Evolutionary conservation across 441 rosid species (phyloP), one percentile per base, ranked within the genome.

Genomic region (Brassica hybrid): DNA sequence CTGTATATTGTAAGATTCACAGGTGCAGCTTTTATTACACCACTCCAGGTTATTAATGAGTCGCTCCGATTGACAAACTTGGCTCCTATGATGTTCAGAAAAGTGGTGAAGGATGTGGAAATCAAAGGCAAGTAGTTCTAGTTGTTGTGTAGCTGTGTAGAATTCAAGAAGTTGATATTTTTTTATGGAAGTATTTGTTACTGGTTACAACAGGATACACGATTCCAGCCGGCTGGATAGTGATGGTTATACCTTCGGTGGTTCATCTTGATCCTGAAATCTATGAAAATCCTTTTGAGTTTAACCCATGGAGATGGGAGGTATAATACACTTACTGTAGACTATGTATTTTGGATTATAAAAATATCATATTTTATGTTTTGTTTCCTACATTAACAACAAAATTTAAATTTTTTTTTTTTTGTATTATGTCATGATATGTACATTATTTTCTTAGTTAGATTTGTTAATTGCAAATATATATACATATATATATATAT

Each of bases 21-120:
- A 27, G 0, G 23, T 21, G 23, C 23, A 21, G 23, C 23, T 21
- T 27, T 27, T 27, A 27, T 27, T 27, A 3, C 4, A 3, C 5
- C 30, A 3, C 30, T 27, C 43, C 43, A 74, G 78, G 65, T 66
- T 38, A 74, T 74, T 27, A 74, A 74, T 36, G 78, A 74, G 59
- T 19, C 72, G 1, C 78, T 74, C 38, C 78, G 78, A 14, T 7
- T 74, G 58, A 4, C 57, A 66, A 74, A 74, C 38, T 0, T 74
- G 43, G 78, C 65, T 65, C 65, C 78, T n/a, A 21, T 67, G 56
- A 23, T 74, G 71, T 74, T 66, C 36, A 74, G 78, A 66, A 58
- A 67, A 16, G 78, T 72, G 2, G 27, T 57, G 19, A 34, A 65
- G 4, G 78, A 74, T 58, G 78, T 74, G 4, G 59, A 74, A 38